Evolutionary conservation across 2,329 filamentous ascomycete genomes (phyloP).

Genomic region (Paecilomyces sp.): DNA sequence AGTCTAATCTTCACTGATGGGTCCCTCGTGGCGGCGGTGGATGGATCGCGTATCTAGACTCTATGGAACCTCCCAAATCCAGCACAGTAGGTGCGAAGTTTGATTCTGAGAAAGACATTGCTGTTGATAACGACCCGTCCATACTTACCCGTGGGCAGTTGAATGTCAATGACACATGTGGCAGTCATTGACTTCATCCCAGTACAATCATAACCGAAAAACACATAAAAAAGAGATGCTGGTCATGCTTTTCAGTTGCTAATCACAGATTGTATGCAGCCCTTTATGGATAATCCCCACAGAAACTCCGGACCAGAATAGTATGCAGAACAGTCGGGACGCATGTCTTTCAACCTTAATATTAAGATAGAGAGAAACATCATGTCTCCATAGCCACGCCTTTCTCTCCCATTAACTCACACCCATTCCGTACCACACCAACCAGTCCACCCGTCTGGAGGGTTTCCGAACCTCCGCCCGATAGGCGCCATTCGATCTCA

Average conservation of each 20-base stretch:
- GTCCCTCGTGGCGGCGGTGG: no score
- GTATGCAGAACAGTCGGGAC: not conserved
- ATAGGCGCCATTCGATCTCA: constrained; percentile 85
- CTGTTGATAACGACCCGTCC: no score
- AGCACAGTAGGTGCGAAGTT: no score
- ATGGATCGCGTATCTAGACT: no score
- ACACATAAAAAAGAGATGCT: not conserved
- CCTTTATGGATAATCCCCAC: not conserved
- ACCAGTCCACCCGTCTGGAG: constrained; percentile 92
- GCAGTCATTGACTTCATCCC: no score
- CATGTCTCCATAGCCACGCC: constrained; percentile 6
- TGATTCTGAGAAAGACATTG: no score
- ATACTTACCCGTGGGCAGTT: no score
- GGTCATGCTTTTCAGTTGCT: not conserved
- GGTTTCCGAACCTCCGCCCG: constrained; percentile 76
- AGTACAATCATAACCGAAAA: not conserved
- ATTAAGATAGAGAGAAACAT: not conserved
- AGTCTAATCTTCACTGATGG: no score
- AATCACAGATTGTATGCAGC: not conserved
- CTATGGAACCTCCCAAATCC: no score
- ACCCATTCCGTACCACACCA: constrained; percentile 78
- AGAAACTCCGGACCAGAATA: not conserved
- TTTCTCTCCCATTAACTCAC: constrained; percentile 59
- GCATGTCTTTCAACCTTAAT: not conserved
- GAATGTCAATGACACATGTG: no score